Evolutionary conservation across 352 stramenopile species (phyloP), one percentile per base, ranked within the genome.

Genomic region (Phytophthora ramorum): DNA sequence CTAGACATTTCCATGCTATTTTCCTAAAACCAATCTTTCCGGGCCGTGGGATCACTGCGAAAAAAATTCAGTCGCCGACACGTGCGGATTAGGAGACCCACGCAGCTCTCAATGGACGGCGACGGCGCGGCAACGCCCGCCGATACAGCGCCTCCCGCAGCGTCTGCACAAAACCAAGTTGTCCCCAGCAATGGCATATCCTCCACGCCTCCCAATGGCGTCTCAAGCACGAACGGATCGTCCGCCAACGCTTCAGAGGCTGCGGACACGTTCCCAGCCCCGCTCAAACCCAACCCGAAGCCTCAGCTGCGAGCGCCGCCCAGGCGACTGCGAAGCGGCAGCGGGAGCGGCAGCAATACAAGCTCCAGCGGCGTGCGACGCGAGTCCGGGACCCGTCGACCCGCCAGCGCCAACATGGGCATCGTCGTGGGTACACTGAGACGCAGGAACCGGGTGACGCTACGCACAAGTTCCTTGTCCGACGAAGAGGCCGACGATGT

Each of bases 271-370:
- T 45, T 49, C 24, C 54, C 59, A 34, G 37, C 34, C 13, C 66
- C 65, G 7, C 40, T 66, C 10, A 74, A 75, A 16, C 55, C 49
- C 14, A 63, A 49, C 16, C 8, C 38, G 0, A 77, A 77, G 49
- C 59, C 54, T 2, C 37, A 60, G 28, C 38, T 73, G 1, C 69
- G 66, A 16, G 62, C 22, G 20, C 77, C 76, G 8, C 78, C 79
- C 3, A 69, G 80, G 19, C 68, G 84, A 41, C 50, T 90, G 50
- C 81, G 82, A 22, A 90, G 70, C 43, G 75, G 72, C 6, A 89
- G 78, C 40, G 82, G 84, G 4, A 85, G 77, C 41, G 62, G 70
- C 32, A 83, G 69, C 62, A 89, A 79, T 54, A 61, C 67, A 20
- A 59, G 50, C 30, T 62, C 71, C 19, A 47, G 53, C 44, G 47